Evolutionary conservation across 139 green algal genomes (phyloP).

Genomic region (Chlamydomonas schloesseri): DNA sequence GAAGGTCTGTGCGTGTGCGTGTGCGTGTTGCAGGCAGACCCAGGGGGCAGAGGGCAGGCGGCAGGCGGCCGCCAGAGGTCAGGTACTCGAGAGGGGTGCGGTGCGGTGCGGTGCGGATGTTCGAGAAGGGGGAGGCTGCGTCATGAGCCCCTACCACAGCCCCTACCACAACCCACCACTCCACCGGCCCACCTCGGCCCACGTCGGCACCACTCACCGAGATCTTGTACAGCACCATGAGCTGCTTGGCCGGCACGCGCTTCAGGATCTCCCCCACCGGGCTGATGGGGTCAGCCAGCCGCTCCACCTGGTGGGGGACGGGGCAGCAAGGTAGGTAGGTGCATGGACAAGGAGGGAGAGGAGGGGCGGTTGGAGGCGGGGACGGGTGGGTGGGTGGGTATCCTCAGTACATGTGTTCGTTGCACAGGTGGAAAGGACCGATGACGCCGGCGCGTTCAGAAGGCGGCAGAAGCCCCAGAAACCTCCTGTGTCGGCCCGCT

Average conservation of each 20-base stretch:
- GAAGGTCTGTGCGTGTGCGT: constrained; percentile 1
- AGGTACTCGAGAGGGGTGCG: background rate
- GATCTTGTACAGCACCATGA: constrained; percentile 94
- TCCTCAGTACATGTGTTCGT: too few relatives aligned
- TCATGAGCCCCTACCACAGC: too few relatives aligned
- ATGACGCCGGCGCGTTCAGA: too few relatives aligned
- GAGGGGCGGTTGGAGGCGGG: background rate
- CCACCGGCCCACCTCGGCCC: too few relatives aligned
- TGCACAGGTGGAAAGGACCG: too few relatives aligned
- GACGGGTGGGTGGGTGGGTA: background rate
- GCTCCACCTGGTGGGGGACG: constrained; percentile 85
- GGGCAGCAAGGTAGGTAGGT: too few relatives aligned
- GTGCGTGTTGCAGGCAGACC: too few relatives aligned
- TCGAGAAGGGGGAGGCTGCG: background rate
- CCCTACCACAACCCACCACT: too few relatives aligned
- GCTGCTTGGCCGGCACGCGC: constrained; percentile 84
- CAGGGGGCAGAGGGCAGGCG: too few relatives aligned
- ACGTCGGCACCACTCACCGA: background rate
- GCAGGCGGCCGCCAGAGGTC: too few relatives aligned
- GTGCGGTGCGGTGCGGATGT: background rate
- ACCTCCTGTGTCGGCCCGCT: too few relatives aligned
- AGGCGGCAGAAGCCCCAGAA: too few relatives aligned
- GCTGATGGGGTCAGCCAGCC: constrained; percentile 77
- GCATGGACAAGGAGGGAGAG: background rate
- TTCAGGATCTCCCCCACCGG: constrained; percentile 88